Conservation (phyloP, 2,329 filamentous ascomycete species). For the Graphilbum sp. region DNA sequence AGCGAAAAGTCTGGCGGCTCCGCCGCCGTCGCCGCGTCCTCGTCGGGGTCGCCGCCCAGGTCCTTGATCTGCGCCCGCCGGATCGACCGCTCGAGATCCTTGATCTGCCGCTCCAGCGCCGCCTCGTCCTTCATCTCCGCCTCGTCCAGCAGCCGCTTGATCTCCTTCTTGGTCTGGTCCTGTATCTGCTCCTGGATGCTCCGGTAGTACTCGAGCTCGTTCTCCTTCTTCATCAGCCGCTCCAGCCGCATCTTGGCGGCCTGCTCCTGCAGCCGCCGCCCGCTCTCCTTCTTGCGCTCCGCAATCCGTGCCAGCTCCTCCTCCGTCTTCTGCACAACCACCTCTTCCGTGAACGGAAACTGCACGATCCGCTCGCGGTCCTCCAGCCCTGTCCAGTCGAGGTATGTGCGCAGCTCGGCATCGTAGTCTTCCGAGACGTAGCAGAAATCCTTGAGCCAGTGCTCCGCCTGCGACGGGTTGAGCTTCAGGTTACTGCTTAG, state of each 20-base stretch:
- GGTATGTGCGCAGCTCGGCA: slow-evolving; percentile 53
- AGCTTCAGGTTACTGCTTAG: slow-evolving; percentile 66
- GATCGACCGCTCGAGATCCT: slow-evolving; percentile 80
- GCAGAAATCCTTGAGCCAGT: slow-evolving; percentile 76
- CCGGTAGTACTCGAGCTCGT: slow-evolving; percentile 88
- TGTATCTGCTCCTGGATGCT: slow-evolving; percentile 57
- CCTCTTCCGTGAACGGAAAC: slow-evolving; percentile 83
- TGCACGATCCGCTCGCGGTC: slow-evolving; percentile 81
- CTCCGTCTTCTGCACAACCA: slow-evolving; percentile 80
- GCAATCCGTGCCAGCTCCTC: slow-evolving; percentile 83
- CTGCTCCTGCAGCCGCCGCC: slow-evolving; percentile 80
- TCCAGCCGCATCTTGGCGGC: slow-evolving; percentile 95
- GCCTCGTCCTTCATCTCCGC: slow-evolving; percentile 87
- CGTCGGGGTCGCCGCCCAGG: slow-evolving; percentile 46
- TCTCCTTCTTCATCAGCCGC: slow-evolving; percentile 87
- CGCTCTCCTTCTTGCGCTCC: slow-evolving; percentile 90
- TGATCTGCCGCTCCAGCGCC: slow-evolving; percentile 68
- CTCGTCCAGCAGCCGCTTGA: slow-evolving; percentile 66
- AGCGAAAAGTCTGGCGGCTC: slow-evolving; percentile 77
- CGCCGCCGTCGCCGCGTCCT: slow-evolving; percentile 65
- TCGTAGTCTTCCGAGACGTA: slow-evolving; percentile 80
- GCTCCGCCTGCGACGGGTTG: slow-evolving; percentile 71
- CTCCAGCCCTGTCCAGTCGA: slow-evolving; percentile 87
- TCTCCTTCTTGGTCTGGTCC: slow-evolving; percentile 80
- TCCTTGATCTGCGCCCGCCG: slow-evolving; percentile 86